These are phyloP conservation scores for Phylloporus sp. DNA, from an alignment of 1,284 basidiomycete species.

Conservation along the genomic window DNA sequence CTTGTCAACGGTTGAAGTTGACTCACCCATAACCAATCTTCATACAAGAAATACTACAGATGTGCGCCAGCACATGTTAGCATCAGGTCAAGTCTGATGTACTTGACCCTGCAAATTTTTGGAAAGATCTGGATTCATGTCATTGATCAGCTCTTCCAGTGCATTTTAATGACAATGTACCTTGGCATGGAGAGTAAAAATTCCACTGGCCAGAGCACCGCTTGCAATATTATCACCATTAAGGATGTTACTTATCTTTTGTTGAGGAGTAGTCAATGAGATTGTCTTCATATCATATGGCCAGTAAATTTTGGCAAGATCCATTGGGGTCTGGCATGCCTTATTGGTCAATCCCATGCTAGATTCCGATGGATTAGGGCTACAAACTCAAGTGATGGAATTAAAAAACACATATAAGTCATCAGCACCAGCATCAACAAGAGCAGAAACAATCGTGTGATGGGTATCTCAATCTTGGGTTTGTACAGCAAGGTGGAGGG, in stretches of 20 bases:
- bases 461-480: slow-evolving; percentile 22
- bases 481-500: slow-evolving; percentile 33
- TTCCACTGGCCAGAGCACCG: too few species aligned
- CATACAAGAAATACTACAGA: slow-evolving; percentile 86
- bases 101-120: slow-evolving; percentile 67
- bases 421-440: slow-evolving; percentile 32
- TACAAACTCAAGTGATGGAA: background rate
- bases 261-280: slow-evolving; percentile 26
- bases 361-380: background rate
- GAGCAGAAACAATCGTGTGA: slow-evolving; percentile 23
- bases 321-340: slow-evolving; percentile 31
- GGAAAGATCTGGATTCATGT: slow-evolving; percentile 61
- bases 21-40: slow-evolving; percentile 92
- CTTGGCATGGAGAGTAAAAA: too few species aligned
- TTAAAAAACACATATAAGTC: slow-evolving; percentile 30
- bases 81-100: background rate
- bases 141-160: background rate
- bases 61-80: slow-evolving; percentile 10
- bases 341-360: slow-evolving; percentile 33
- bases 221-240: slow-evolving; percentile 24
- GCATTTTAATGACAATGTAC: slow-evolving; percentile 38
- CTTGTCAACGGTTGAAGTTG: background rate
- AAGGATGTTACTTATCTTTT: slow-evolving; percentile 23
- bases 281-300: slow-evolving; percentile 23
- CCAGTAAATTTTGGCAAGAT: slow-evolving; percentile 28